These are phyloP conservation scores for Monosporascus sp. DNA, from an alignment of 2,329 filamentous ascomycete species.

Conservation along the genomic window DNA sequence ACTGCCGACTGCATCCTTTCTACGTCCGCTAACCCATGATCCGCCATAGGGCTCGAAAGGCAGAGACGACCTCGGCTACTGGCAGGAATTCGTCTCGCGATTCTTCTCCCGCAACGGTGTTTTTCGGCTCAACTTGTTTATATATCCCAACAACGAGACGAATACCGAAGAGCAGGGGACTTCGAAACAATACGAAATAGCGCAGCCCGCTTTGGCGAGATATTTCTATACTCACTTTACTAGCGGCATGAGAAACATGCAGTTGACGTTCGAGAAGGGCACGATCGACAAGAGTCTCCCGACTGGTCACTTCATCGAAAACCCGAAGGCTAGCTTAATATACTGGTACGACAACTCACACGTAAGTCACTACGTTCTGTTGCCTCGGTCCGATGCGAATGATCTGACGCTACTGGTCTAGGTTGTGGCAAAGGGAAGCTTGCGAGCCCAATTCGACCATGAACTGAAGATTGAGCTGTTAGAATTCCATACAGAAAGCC, in stretches of 20 bases:
- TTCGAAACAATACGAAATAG: slow-evolving; percentile 82
- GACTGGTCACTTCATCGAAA: slow-evolving; percentile 69
- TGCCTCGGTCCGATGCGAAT: background rate
- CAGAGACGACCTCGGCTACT: slow-evolving; percentile 66
- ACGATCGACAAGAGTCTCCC: slow-evolving; percentile 50
- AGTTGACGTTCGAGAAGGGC: slow-evolving; percentile 73
- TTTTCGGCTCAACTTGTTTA: slow-evolving; percentile 66
- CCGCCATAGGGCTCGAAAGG: slow-evolving; percentile 47
- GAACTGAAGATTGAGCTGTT: slow-evolving; percentile 79
- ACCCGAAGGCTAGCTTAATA: slow-evolving; percentile 70
- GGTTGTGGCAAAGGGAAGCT: slow-evolving; percentile 70
- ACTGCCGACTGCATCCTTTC: no score
- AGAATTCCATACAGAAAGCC: slow-evolving; percentile 69
- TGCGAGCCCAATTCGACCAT: slow-evolving; percentile 74
- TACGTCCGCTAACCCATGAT: slow-evolving; percentile 6
- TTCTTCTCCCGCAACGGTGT: slow-evolving; percentile 78
- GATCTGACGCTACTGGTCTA: slow-evolving; percentile 32
- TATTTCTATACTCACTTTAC: slow-evolving; percentile 89
- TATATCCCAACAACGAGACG: slow-evolving; percentile 32
- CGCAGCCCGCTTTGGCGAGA: slow-evolving; percentile 72
- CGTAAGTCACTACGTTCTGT: slow-evolving; percentile 45
- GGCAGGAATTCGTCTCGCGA: slow-evolving; percentile 71
- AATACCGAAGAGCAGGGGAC: slow-evolving; percentile 44
- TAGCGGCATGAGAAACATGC: slow-evolving; percentile 79
- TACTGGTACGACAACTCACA: slow-evolving; percentile 86